Base-by-base conservation (phyloP, 441 rosid genomes). In the Pelargonium myrrhifolium region DNA sequence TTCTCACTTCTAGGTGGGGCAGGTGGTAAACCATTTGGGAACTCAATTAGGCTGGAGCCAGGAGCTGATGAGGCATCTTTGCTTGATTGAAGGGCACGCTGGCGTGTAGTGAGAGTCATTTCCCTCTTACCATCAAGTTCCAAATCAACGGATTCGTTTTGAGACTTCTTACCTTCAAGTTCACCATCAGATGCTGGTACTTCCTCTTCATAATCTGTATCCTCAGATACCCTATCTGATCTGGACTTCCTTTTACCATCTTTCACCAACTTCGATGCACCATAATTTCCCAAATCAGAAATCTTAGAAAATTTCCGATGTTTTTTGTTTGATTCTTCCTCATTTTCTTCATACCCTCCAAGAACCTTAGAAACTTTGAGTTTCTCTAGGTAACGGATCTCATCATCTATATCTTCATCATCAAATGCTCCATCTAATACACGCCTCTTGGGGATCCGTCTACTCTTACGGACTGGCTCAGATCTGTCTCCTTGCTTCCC, bases 1-100 rank as follows among this genome's bases (percentile, higher is more conserved):
- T 21, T 73, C 97, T 77, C 76, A 93, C 99, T 89, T 85, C 89
- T 88, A n/a, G 97, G 74, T 56, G 97, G 92, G 11, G 96, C 87
- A 21, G 91, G 96, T 49, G 96, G 99, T 55, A 93, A 84, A 64
- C 99, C 99, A 83, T 91, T 81, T 21, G 96, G 95, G 84, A 89
- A 93, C 74, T 89, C 99, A 68, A 89, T 83, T 11, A 76, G 64
- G 65, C 75, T 86, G 62, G 97, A 67, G 68, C 81, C 84, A 55
- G 84, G 71, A 51, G 81, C 74, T 67, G 77, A 65, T 9, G 80
- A 74, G 68, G 85, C 81, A 72, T 79, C 86, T 78, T 83, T 84
- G 76, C 89, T 85, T 39, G 96, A 89, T 68, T 88, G 96, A 74
- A 93, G 85, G 15, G 99, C 99, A 64, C 92, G 83, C 70, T 93